Conservation (phyloP, 2,329 filamentous ascomycete genomes). For the Gliomastix tumulicola region DNA sequence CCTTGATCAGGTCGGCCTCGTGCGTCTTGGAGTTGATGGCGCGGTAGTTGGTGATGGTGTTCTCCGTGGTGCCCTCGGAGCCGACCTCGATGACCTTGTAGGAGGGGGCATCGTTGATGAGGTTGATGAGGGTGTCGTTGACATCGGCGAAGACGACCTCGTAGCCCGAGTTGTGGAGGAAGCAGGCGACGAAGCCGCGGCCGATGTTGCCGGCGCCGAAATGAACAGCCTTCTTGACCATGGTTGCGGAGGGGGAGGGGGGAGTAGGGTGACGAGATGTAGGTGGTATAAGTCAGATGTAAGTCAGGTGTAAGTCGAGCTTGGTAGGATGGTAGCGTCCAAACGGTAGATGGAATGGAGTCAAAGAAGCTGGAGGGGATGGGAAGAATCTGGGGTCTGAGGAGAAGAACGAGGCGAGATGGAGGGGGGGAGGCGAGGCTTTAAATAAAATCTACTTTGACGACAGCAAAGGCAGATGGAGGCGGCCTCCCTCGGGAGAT, state of each 20-base stretch:
- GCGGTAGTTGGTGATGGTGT: constrained; percentile 88
- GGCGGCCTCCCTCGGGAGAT: no score
- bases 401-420: no score
- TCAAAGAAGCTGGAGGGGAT: no score
- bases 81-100: constrained; percentile 95
- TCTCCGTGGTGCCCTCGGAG: constrained; percentile 70
- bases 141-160: constrained; percentile 97
- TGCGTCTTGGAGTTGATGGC: constrained; percentile 92
- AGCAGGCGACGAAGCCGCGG: constrained; percentile 81
- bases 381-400: no score
- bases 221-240: constrained; percentile 68
- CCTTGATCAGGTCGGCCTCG: constrained; percentile 72
- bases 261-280: no score
- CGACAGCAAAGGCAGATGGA: no score
- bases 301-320: no score
- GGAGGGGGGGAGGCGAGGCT: no score
- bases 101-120: constrained; percentile 65
- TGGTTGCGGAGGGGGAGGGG: constrained; percentile 18
- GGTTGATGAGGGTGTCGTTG: constrained; percentile 72
- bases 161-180: constrained; percentile 90
- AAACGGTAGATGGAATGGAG: background rate
- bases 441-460: no score
- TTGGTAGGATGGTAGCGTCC: background rate
- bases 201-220: constrained; percentile 84
- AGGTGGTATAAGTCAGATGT: no score